These are phyloP conservation scores for Oryza brachyantha DNA, from an alignment of 176 grass and related monocot genomes.

Conservation along the genomic window DNA sequence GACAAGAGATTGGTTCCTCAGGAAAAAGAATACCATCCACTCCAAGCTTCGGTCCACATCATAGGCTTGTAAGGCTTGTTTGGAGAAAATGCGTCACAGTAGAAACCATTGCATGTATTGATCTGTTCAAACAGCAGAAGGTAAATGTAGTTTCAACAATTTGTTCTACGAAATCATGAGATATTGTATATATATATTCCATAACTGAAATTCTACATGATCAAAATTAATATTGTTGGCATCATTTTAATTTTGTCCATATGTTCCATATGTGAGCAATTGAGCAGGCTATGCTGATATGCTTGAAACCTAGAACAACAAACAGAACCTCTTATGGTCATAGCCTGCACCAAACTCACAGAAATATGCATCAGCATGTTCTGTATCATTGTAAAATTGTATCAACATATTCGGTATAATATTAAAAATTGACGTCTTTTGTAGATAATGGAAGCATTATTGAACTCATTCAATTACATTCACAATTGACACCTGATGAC, in stretches of 20 bases:
- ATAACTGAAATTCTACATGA: not conserved
- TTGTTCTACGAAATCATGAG: not conserved
- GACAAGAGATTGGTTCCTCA: not conserved
- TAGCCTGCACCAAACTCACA: not conserved
- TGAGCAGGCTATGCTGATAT: not conserved
- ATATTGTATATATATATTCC: not conserved
- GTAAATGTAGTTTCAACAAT: not conserved
- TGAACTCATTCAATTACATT: too few relatives aligned
- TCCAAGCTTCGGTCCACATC: conserved; percentile 99
- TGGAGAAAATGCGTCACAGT: conserved; percentile 92
- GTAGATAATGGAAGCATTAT: too few relatives aligned
- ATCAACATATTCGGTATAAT: not conserved
- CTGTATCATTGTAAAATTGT: not conserved
- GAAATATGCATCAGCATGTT: not conserved
- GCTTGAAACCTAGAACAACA: not conserved
- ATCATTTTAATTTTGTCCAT: not conserved
- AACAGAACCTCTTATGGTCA: not conserved
- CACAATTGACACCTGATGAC: not conserved
- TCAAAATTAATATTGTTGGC: not conserved
- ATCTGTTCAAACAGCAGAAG: conserved; percentile 57
- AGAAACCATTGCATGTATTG: conserved; percentile 99
- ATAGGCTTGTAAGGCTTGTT: conserved; percentile 83
- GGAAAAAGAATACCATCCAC: conserved; percentile 76
- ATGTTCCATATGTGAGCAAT: not conserved
- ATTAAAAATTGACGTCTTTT: not conserved